Base-by-base conservation (phyloP, 495 filamentous ascomycete species). In the Geoglossum glabrum region DNA sequence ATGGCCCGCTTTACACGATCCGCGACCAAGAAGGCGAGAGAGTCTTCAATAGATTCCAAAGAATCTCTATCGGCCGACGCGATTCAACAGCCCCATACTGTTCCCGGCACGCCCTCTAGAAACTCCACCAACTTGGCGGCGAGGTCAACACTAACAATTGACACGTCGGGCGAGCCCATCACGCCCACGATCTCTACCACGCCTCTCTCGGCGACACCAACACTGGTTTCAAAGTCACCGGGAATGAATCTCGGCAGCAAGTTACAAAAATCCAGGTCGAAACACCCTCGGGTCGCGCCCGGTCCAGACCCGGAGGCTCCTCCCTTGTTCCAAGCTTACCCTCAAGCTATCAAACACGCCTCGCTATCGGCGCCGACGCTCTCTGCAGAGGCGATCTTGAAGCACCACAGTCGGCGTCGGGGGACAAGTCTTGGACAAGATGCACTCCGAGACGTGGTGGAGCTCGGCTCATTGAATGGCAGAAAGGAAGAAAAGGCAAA, bases 291-390 rank as follows among this genome's bases (percentile, higher is more conserved):
- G 17, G 1, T 3, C 17, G 11, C 49, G 28, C 1, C 23, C 1
- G 19, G 10, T 52, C 25, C 26, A 7, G 28, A n/a, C 19, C 19
- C 10, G 15, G 49, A 52, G 28, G 49, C 86, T 3, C 88, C 89
- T 8, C 85, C 90, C 3, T 73, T 96, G 7, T 95, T 89, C 69
- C 81, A 93, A 64, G 87, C 87, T n/a, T 95, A 87, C 66, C 84
- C 88, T 0, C 90, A 95, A 67, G 79, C 89, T 9, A 79, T 72
- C 60, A 84, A 78, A 61, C 73, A 82, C 66, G 74, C 72, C 19
- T 73, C 63, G 30, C 65, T 83, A 0, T 62, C 70, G 9, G 69
- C 74, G 11, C 76, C 79, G 1, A 65, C 69, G 8, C 64, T 78
- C 49, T 76, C 77, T 0, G 73, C 76, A 0, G 79, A 82, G 28